These are phyloP conservation scores for Hygrocybe punicea DNA, from an alignment of 768 basidiomycete species.

Conservation along the genomic window DNA sequence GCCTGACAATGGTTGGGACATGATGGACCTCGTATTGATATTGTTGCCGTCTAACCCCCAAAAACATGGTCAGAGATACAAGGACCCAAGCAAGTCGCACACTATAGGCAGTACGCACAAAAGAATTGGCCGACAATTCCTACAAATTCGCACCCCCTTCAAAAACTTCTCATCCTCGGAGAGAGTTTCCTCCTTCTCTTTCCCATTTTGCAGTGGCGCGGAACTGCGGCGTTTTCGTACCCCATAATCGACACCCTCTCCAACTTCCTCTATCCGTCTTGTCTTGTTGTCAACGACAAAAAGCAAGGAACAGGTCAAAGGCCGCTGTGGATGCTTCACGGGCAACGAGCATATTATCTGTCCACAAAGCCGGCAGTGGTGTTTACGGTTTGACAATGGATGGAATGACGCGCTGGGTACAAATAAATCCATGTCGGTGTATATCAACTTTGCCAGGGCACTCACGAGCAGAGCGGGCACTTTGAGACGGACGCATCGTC, in stretches of 20 bases:
- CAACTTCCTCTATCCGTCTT: slow-evolving; percentile 77
- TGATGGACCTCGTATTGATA: slow-evolving; percentile 61
- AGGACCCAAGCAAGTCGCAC: slow-evolving; percentile 27
- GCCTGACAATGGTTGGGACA: slow-evolving; percentile 58
- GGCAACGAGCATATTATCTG: slow-evolving; percentile 88
- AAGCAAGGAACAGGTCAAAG: slow-evolving; percentile 68
- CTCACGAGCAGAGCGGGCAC: slow-evolving; percentile 84
- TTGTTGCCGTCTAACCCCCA: slow-evolving; percentile 63
- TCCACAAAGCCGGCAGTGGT: slow-evolving; percentile 94
- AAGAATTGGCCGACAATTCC: slow-evolving; percentile 74
- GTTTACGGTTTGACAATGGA: slow-evolving; percentile 87
- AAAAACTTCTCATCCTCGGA: slow-evolving; percentile 78
- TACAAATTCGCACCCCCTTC: slow-evolving; percentile 85
- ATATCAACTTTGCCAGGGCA: slow-evolving; percentile 4
- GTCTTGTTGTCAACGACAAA: slow-evolving; percentile 83
- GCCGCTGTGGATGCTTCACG: slow-evolving; percentile 65
- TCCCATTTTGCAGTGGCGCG: slow-evolving; percentile 17
- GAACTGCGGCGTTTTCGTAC: slow-evolving; percentile 50
- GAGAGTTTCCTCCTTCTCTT: slow-evolving; percentile 39
- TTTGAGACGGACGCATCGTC: slow-evolving; percentile 70
- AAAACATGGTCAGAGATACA: slow-evolving; percentile 5
- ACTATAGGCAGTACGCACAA: slow-evolving; percentile 42
- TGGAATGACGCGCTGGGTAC: slow-evolving; percentile 66
- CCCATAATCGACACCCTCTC: slow-evolving; percentile 81
- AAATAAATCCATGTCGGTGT: not conserved